Conservation (phyloP, 495 filamentous ascomycete genomes). For the Tuber melanosporum region DNA sequence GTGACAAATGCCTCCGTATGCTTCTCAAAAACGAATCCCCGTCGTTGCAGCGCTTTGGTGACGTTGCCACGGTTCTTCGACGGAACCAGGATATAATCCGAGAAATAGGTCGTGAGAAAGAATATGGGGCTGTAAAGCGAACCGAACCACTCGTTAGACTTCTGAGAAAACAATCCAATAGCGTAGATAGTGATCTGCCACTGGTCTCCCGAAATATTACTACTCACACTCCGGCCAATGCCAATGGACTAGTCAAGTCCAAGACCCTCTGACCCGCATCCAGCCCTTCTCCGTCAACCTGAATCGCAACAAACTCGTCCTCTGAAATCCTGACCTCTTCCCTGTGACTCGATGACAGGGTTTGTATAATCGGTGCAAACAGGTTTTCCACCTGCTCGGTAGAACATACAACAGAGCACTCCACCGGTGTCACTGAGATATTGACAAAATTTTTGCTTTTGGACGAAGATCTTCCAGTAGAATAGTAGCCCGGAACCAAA, state of each 20-base stretch:
- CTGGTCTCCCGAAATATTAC: slow-evolving; percentile 1
- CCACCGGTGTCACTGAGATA: slow-evolving; percentile 82
- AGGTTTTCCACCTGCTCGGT: slow-evolving; percentile 61
- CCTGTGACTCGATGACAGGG: slow-evolving; percentile 46
- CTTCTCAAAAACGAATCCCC: slow-evolving; percentile 74
- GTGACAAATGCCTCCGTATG: slow-evolving; percentile 64
- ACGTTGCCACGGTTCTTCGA: slow-evolving; percentile 63
- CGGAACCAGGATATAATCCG: slow-evolving; percentile 92
- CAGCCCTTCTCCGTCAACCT: slow-evolving; percentile 78
- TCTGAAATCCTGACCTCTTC: slow-evolving; percentile 63
- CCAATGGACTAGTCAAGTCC: slow-evolving; percentile 83
- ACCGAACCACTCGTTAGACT: slow-evolving; percentile 11
- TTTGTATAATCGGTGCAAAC: slow-evolving; percentile 63
- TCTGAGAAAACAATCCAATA: not conserved
- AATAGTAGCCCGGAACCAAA: slow-evolving; percentile 24
- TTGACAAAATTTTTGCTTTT: slow-evolving; percentile 72
- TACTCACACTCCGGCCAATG: slow-evolving; percentile 78
- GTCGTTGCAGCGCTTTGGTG: slow-evolving; percentile 65
- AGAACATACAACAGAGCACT: slow-evolving; percentile 88
- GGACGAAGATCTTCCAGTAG: slow-evolving; percentile 30
- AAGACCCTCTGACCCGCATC: slow-evolving; percentile 91
- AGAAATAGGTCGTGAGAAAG: slow-evolving; percentile 97
- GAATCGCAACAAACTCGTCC: slow-evolving; percentile 80
- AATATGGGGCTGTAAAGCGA: slow-evolving; percentile 67
- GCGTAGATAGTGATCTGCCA: not conserved